A percentile compares a stretch with the other conserved stretches of the same genome.
Conservation (phyloP, 768 basidiomycete species). For the Boletus coccyginus region DNA sequence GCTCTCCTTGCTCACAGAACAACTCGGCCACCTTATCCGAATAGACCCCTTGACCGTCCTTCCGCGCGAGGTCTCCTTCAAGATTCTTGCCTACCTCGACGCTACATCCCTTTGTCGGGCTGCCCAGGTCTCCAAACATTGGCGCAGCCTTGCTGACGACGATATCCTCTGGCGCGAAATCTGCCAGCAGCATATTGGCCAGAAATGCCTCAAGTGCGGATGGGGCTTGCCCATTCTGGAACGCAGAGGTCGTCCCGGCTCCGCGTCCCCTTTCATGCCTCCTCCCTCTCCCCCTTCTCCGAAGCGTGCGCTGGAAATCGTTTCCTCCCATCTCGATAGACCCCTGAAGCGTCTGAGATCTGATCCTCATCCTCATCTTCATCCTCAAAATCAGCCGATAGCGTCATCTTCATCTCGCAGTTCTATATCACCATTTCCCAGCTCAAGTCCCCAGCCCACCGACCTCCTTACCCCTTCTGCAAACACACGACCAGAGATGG, state of each 20-base stretch:
- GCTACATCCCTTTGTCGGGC: constrained; percentile 92
- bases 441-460: constrained; percentile 2
- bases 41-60: constrained; percentile 92
- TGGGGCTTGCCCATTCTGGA: constrained; percentile 95
- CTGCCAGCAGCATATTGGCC: constrained; percentile 97
- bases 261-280: constrained; percentile 36
- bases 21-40: constrained; percentile 88
- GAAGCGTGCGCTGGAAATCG: constrained; percentile 42
- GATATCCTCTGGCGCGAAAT: constrained; percentile 94
- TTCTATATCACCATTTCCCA: constrained; percentile 9
- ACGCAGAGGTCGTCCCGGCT: constrained; percentile 50
- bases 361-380: background rate
- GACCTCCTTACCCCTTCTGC: constrained; percentile 6
- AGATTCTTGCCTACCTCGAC: constrained; percentile 85
- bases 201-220: constrained; percentile 94
- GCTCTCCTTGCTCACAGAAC: constrained; percentile 91
- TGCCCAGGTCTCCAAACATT: constrained; percentile 82
- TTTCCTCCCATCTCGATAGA: constrained; percentile 27
- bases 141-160: constrained; percentile 91
- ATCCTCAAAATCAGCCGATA: background rate
- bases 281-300: constrained; percentile 25
- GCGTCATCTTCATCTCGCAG: constrained; percentile 9
- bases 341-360: constrained; percentile 52
- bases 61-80: constrained; percentile 86
- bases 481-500: constrained; percentile 29